Base-by-base conservation (phyloP, 2,329 filamentous ascomycete genomes). In the Coniella vitis region DNA sequence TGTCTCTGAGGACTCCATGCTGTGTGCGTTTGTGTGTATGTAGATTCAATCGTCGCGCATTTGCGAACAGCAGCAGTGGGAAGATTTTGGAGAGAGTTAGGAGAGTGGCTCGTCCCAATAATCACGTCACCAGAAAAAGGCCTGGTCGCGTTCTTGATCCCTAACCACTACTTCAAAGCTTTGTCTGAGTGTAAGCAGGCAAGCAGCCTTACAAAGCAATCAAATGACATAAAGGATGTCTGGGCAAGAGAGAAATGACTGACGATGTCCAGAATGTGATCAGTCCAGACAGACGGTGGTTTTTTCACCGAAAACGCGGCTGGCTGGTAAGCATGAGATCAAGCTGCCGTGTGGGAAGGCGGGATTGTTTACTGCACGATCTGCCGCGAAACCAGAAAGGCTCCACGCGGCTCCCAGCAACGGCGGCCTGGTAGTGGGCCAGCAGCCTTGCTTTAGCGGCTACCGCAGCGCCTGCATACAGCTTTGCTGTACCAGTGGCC, bases 1-100 rank as follows among this genome's bases (percentile, higher is more conserved):
- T 25, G 43, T 87, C 66, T 89, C 85, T 47, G 71, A 78, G 59
- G 87, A 76, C 58, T 80, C 78, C 65, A 74, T 73, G 38, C 63
- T 65, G 63, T 72, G 35, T 14, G 25, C 7, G n/a, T n/a, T n/a
- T 16, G n/a, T 2, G 38, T 16, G 19, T 10, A 22, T 3, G 16
- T 19, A 7, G 37, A 21, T 16, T 19, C 17, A 8, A 16, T 31
- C n/a, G n/a, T n/a, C n/a, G n/a, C n/a, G n/a, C n/a, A n/a, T n/a
- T n/a, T n/a, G n/a, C n/a, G n/a, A n/a, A n/a, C n/a, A n/a, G n/a
- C n/a, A n/a, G n/a, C n/a, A n/a, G 14, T 17, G 21, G 20, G 3
- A 16, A 3, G 20, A n/a, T n/a, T 32, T 10, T 35, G 19, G 21
- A 19, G n/a, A 38, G 4, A 21, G 13, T 4, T 17, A 25, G 14